These are phyloP conservation scores for Colletotrichum tropicale DNA, from an alignment of 2,329 filamentous ascomycete species.

Conservation along the genomic window DNA sequence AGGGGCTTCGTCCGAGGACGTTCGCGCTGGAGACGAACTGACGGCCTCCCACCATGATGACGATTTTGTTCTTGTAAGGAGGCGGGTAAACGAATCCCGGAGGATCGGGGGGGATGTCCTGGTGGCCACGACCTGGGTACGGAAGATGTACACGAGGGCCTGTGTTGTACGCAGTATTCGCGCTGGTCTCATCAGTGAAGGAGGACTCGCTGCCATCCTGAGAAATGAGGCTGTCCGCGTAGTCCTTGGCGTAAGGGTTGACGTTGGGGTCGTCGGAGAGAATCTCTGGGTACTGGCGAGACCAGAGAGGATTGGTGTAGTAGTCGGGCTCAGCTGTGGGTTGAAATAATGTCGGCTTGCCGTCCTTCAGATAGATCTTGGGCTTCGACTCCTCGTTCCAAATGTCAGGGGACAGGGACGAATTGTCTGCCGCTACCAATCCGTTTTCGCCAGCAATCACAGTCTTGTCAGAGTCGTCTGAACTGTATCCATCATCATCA, in stretches of 20 bases:
- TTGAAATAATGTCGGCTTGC: conserved; percentile 13
- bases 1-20: conserved; percentile 11
- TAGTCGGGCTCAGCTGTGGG: neutral
- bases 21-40: conserved; percentile 19
- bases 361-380: conserved; percentile 12
- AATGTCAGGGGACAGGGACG: neutral
- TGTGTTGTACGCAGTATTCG: neutral
- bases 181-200: neutral
- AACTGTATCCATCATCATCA: neutral
- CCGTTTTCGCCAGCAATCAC: neutral
- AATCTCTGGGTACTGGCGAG: conserved; percentile 14
- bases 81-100: neutral
- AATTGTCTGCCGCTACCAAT: neutral
- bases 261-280: neutral
- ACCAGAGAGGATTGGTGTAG: conserved; percentile 15
- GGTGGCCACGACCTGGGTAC: neutral
- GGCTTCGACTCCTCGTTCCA: conserved; percentile 10
- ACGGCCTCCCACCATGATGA: conserved; percentile 21
- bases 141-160: neutral
- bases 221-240: neutral
- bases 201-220: neutral
- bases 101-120: neutral
- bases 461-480: neutral
- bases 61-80: neutral
- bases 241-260: neutral